phyloP scores from a whole-genome alignment of 441 rosid genomes.

The California macrophylla region DNA sequence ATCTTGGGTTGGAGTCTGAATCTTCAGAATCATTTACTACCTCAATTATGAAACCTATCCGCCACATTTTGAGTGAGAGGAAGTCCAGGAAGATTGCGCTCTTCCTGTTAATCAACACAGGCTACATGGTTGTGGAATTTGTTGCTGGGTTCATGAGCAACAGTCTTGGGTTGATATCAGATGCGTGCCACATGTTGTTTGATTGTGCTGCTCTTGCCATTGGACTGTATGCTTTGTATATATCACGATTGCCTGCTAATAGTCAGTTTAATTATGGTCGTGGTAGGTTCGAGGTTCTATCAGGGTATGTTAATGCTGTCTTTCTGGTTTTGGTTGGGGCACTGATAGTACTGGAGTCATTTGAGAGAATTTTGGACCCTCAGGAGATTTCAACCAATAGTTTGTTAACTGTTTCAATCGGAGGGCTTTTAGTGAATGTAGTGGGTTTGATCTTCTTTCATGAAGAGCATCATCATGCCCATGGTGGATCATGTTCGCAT shows the following conservation, averaged over 20 bases:
- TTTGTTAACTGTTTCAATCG: constrained; percentile 67
- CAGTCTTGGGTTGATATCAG: constrained; percentile 91
- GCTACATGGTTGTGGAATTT: constrained; percentile 86
- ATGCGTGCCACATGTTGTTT: constrained; percentile 94
- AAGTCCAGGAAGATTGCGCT: constrained; percentile 91
- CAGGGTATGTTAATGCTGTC: constrained; percentile 88
- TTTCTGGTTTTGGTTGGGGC: constrained; percentile 83
- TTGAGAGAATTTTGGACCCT: constrained; percentile 90
- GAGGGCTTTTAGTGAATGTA: constrained; percentile 76
- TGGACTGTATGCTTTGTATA: constrained; percentile 83
- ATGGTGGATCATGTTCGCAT: constrained; percentile 66
- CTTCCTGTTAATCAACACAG: constrained; percentile 75
- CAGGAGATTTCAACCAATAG: constrained; percentile 84
- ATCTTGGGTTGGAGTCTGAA: constrained; percentile 50
- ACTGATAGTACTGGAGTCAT: constrained; percentile 75
- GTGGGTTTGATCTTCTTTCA: constrained; percentile 87
- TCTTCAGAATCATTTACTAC: constrained; percentile 46
- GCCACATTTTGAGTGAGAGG: constrained; percentile 82
- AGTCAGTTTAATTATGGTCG: constrained; percentile 86
- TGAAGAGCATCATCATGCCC: constrained; percentile 97
- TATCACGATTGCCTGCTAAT: constrained; percentile 82
- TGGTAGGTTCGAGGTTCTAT: constrained; percentile 86
- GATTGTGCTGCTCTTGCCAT: constrained; percentile 95
- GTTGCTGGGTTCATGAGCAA: constrained; percentile 89
- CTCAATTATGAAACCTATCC: constrained; percentile 55